These are phyloP conservation scores for Veloboletus limbatus DNA, from an alignment of 1,284 basidiomycete species.

Conservation along the genomic window DNA sequence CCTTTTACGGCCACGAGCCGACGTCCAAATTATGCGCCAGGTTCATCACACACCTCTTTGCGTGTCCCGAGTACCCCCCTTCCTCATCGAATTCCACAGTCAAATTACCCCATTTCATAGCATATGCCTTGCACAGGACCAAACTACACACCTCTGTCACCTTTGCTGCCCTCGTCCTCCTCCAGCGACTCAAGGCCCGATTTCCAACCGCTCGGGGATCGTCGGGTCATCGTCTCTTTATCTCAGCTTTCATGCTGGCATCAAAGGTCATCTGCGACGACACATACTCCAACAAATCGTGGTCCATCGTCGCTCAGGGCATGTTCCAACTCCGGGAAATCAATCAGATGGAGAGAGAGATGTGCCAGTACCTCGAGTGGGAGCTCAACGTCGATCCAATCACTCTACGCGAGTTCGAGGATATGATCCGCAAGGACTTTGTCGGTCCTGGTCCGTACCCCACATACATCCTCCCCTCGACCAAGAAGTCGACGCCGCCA, in stretches of 20 bases:
- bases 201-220: constrained; percentile 92
- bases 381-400: constrained; percentile 75
- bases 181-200: constrained; percentile 85
- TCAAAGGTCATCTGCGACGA: constrained; percentile 93
- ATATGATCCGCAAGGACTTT: constrained; percentile 62
- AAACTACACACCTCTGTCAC: constrained; percentile 81
- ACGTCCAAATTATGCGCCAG: constrained; percentile 62
- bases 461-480: constrained; percentile 54
- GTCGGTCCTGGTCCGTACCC: constrained; percentile 53
- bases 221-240: constrained; percentile 87
- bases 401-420: constrained; percentile 65
- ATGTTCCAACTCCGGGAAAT: constrained; percentile 90
- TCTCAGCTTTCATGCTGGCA: constrained; percentile 93
- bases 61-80: constrained; percentile 65
- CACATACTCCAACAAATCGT: constrained; percentile 95
- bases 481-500: constrained; percentile 50
- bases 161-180: constrained; percentile 80
- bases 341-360: constrained; percentile 95
- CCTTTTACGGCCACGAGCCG: constrained; percentile 79
- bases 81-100: constrained; percentile 52
- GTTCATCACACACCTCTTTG: constrained; percentile 79
- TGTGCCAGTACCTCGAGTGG: constrained; percentile 93
- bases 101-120: constrained; percentile 78
- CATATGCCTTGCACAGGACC: constrained; percentile 87
- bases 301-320: constrained; percentile 90